Conservation (phyloP, 2,329 filamentous ascomycete genomes). For the Lojkania enalia region DNA sequence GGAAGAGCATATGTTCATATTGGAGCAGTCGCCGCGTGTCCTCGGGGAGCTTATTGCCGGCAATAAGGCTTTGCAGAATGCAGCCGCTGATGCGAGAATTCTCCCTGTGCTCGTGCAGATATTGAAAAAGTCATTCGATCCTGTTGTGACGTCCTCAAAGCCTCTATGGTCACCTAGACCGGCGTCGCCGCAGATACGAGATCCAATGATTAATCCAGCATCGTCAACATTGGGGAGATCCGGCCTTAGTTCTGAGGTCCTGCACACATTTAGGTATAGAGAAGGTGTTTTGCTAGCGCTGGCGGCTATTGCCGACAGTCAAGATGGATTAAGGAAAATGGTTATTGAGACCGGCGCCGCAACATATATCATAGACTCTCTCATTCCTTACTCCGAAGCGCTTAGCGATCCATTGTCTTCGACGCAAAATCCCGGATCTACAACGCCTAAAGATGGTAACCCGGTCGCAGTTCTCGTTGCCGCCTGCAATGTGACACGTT, state of each 20-base stretch:
- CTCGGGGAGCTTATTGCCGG: conserved; percentile 79
- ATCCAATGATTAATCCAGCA: conserved; percentile 31
- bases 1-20: conserved; percentile 33
- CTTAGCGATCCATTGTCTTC: conserved; percentile 30
- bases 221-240: conserved; percentile 40
- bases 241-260: conserved; percentile 53
- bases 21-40: conserved; percentile 68
- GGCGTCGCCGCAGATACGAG: conserved; percentile 25
- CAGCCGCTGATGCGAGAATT: conserved; percentile 72
- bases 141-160: conserved; percentile 52
- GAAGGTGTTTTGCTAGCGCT: conserved; percentile 77
- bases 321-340: conserved; percentile 80
- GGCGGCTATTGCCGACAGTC: conserved; percentile 77
- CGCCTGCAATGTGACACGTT: conserved; percentile 79
- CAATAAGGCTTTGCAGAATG: conserved; percentile 76
- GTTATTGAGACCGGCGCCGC: conserved; percentile 83
- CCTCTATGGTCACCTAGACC: conserved; percentile 59
- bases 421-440: conserved; percentile 30
- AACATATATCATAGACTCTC: conserved; percentile 79
- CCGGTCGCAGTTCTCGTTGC: conserved; percentile 77
- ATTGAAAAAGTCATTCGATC: conserved; percentile 68
- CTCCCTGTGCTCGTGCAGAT: conserved; percentile 65
- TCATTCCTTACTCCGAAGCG: conserved; percentile 63
- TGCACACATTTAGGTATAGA: conserved; percentile 74
- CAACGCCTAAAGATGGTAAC: conserved; percentile 68